Conservation (phyloP, 495 filamentous ascomycete genomes). For the Aspergillus ellipticus region DNA sequence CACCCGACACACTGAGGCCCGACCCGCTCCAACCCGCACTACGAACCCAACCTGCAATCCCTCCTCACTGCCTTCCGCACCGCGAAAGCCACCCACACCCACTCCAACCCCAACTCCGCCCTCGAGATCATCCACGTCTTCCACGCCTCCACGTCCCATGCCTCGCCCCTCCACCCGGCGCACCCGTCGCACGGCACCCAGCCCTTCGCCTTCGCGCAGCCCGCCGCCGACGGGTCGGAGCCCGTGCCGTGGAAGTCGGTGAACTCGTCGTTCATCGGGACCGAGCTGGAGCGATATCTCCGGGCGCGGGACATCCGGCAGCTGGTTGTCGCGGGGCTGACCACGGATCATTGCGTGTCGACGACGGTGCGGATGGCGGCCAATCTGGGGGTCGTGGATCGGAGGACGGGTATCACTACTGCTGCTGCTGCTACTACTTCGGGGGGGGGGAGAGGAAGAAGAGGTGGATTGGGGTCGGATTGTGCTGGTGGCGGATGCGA, state of each 20-base stretch:
- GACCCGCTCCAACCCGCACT: conserved; percentile 42
- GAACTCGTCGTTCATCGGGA: conserved; percentile 49
- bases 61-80: conserved; percentile 42
- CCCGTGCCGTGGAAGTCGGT: too few species aligned
- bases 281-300: conserved; percentile 37
- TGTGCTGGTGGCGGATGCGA: conserved; percentile 45
- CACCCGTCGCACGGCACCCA: too few species aligned
- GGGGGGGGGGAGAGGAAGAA: conserved; percentile 23
- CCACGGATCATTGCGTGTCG: conserved; percentile 50
- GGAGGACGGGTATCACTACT: too few species aligned
- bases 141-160: conserved; percentile 37
- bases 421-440: too few species aligned
- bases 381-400: conserved; percentile 44
- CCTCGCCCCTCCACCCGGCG: conserved; percentile 33
- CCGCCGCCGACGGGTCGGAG: too few species aligned
- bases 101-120: neutral
- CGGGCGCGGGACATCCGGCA: conserved; percentile 31
- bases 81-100: conserved; percentile 9
- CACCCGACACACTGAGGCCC: conserved; percentile 42
- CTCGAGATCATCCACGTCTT: conserved; percentile 46
- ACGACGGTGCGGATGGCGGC: conserved; percentile 49
- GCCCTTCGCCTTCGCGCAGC: too few species aligned
- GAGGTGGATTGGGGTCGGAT: conserved; percentile 36
- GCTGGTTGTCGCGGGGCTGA: conserved; percentile 42
- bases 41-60: conserved; percentile 39